A percentile compares a stretch with the other conserved stretches of the same genome.
Conservation (phyloP, 139 green algal genomes). For the Coccomyxa sp. region DNA sequence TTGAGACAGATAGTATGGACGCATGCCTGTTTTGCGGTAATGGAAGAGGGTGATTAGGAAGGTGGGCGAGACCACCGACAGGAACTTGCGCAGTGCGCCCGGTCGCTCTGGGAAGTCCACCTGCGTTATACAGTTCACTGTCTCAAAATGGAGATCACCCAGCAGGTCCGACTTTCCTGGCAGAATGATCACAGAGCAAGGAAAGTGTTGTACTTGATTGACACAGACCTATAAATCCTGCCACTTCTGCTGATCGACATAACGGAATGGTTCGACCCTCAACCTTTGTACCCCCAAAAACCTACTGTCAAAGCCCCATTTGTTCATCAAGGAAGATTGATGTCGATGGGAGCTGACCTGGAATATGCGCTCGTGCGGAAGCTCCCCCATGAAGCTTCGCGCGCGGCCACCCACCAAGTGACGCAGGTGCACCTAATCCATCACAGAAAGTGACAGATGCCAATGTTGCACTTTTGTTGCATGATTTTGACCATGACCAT, state of each 20-base stretch:
- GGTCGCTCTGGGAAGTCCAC: slow-evolving; percentile 88
- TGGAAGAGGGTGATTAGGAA: slow-evolving; percentile 98
- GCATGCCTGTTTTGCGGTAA: slow-evolving; percentile 73
- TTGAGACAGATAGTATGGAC: too few relatives aligned
- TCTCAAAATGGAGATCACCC: too few relatives aligned
- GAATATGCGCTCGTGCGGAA: slow-evolving; percentile 77
- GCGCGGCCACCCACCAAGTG: slow-evolving; percentile 84
- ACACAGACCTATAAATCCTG: too few relatives aligned
- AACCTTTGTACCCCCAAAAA: too few relatives aligned
- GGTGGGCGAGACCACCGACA: slow-evolving; percentile 62
- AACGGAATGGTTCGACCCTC: too few relatives aligned
- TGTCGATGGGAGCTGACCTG: slow-evolving; percentile 36
- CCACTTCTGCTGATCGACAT: too few relatives aligned
- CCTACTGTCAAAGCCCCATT: too few relatives aligned
- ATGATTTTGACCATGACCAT: background rate
- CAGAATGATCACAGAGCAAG: too few relatives aligned
- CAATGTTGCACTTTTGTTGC: background rate
- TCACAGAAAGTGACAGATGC: background rate
- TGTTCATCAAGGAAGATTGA: too few relatives aligned
- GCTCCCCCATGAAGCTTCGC: slow-evolving; percentile 55
- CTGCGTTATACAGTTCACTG: too few relatives aligned
- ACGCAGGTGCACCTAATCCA: slow-evolving; percentile 80
- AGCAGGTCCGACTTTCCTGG: too few relatives aligned
- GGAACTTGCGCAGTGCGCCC: slow-evolving; percentile 82
- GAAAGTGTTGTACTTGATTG: too few relatives aligned